Evolutionary conservation across 371 early-diverging fungal species (phyloP), one percentile per base, ranked within the genome.

Genomic region (Mucor lusitanicus): DNA sequence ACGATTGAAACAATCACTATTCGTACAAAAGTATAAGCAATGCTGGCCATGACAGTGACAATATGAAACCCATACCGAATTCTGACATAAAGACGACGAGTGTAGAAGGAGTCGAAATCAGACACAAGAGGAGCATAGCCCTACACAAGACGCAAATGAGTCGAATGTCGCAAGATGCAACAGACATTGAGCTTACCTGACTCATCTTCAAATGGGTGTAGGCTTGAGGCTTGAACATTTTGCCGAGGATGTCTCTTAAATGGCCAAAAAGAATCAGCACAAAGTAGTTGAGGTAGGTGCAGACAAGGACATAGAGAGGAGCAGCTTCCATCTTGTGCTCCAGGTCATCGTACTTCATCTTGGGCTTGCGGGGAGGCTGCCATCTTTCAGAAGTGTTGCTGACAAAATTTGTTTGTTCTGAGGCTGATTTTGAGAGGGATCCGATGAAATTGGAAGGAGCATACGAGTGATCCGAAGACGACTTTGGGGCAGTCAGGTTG

Each of bases 91-190:
- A 99, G 81, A 65, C 97, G 90, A 63, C 99, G 88, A 58, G 93
- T 94, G 86, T 96, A 99, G 83, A 99, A 97, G 71, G 95, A 96
- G 72, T 99, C 96, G 87, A 99, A 95, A 74, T 96, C 96, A 60
- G 95, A 90, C 63, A 94, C 90, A 72, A 97, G 73, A 69, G 99
- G 94, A 40, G 98, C 96, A 82, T 91, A 90, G 39, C 95, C 94
- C 91, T 90, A 32, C 23, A 25, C 2, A 25, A 5, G 21, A 30
- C n/a, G 8, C 25, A 3, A 11, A 11, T 50, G 23, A 21, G 23
- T 11, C 23, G 3, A 50, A 8, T 0, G 50, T 3, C 12, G 23
- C 12, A 23, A 13, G 12, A 46, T 8, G 2, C 61, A 19, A 58
- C 54, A 59, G 23, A 50, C 8, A 25, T 8, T 13, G 11, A 17